Conservation (phyloP, 2,329 filamentous ascomycete genomes). For the Botrytis galanthina region DNA sequence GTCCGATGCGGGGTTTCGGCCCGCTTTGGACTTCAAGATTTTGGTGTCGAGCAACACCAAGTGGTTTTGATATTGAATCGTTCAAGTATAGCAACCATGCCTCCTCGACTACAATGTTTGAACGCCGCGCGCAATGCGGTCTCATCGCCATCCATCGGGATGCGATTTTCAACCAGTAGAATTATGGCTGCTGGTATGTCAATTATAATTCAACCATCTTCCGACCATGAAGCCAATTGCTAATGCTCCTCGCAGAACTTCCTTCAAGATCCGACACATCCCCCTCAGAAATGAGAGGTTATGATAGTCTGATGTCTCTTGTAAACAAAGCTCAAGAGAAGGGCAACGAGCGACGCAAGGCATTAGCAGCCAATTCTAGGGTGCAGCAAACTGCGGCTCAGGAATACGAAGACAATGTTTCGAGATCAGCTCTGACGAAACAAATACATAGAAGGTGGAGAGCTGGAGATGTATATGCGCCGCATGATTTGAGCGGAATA, state of each 20-base stretch:
- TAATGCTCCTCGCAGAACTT: not conserved
- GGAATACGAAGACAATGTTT: slow-evolving; percentile 3
- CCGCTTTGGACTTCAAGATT: slow-evolving; percentile 12
- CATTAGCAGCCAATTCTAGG: too few species aligned
- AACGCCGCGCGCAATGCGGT: slow-evolving; percentile 26
- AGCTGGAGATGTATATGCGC: slow-evolving; percentile 82
- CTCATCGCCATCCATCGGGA: slow-evolving; percentile 21
- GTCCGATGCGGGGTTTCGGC: slow-evolving; percentile 5
- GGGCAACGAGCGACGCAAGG: not conserved
- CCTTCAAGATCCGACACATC: not conserved
- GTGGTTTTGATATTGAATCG: slow-evolving; percentile 15
- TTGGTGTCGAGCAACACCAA: slow-evolving; percentile 5
- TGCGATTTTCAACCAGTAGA: slow-evolving; percentile 34
- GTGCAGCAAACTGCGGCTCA: slow-evolving; percentile 13
- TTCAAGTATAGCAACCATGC: slow-evolving; percentile 26
- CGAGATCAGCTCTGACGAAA: slow-evolving; percentile 50
- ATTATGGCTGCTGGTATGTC: slow-evolving; percentile 30
- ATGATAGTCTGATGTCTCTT: not conserved
- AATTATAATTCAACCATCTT: not conserved
- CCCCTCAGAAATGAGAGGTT: not conserved
- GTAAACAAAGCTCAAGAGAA: not conserved
- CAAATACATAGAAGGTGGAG: slow-evolving; percentile 71
- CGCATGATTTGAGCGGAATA: slow-evolving; percentile 74
- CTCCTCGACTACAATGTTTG: slow-evolving; percentile 37
- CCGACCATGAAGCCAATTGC: not conserved